phyloP scores from a whole-genome alignment of 1,284 basidiomycete species.

The Cystobasidium slooffiae region DNA sequence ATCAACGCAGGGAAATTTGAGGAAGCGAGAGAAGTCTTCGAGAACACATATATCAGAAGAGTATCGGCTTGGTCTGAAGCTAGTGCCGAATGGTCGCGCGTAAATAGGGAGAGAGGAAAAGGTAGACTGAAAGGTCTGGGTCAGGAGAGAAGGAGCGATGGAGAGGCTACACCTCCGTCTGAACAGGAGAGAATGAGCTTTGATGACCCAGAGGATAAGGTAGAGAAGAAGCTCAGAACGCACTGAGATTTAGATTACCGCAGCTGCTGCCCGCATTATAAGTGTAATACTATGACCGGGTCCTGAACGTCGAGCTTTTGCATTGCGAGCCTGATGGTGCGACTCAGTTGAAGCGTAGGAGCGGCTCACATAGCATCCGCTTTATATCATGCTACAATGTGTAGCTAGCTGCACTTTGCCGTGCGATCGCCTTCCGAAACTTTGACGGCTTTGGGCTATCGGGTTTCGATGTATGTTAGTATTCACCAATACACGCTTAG shows the following conservation, averaged over 20 bases:
- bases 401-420: no score
- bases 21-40: slow-evolving; percentile 12
- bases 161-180: slow-evolving; percentile 5
- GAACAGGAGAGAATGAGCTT: slow-evolving; percentile 32
- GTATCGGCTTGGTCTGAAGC: slow-evolving; percentile 12
- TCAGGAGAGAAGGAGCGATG: slow-evolving; percentile 48
- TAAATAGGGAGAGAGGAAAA: slow-evolving; percentile 42
- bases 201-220: slow-evolving; percentile 19
- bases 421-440: neutral
- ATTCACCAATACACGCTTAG: neutral
- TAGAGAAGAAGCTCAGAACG: slow-evolving; percentile 4
- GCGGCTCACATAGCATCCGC: no score
- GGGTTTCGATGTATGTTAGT: neutral
- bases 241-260: no score
- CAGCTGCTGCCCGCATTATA: no score
- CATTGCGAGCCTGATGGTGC: no score
- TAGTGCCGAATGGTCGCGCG: slow-evolving; percentile 4
- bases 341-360: no score
- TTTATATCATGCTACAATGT: no score
- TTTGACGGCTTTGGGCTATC: neutral
- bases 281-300: neutral
- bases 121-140: slow-evolving; percentile 47
- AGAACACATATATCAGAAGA: slow-evolving; percentile 1
- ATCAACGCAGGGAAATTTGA: slow-evolving; percentile 29
- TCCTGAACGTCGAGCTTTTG: neutral